Base-by-base conservation (phyloP, 1,139 yeast genomes). In the Candida sojae region DNA sequence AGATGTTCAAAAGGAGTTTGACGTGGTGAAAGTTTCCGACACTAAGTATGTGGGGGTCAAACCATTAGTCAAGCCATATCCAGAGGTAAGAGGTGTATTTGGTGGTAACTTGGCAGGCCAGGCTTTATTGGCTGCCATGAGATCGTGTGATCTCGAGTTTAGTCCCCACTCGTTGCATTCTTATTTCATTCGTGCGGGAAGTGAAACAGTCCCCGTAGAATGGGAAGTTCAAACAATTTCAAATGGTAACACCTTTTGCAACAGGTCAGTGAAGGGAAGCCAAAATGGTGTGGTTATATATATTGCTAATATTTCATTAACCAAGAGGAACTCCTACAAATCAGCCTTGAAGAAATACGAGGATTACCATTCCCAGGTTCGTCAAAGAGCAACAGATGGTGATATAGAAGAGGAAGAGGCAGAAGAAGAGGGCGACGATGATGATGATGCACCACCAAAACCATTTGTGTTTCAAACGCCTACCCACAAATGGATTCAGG, bases 191-290 rank as follows among this genome's bases (percentile, higher is more conserved):
- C 59, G 63, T 49, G 60, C 66, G 4, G 69, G 66, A 0, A 49
- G 48, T 21, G 56, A 58, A 7, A 51, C 58, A 26, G 52, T 52
- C 6, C 51, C 54, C 11, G 58, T 73, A 47, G 59, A 62, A 13
- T 75, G 77, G 73, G 64, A 64, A 47, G 71, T 72, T 4, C 67
- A 66, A 4, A 48, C 47, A 30, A 63, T 68, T n/a, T 68, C 73
- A 42, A 65, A 79, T 50, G 95, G 95, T 3, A 80, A 78, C 50
- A 83, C 57, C 51, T 87, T 83, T 59, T 71, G 77, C 42, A 84
- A 86, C 44, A 73, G 88, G 47, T 76, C 81, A 39, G 77, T 86
- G 4, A 70, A 72, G 42, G 88, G 84, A 0, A 68, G 66, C 39
- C 91, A 86, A 62, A 62, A 72, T 25, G 82, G 79, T 10, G 64